Base-by-base conservation (phyloP, 2,329 filamentous ascomycete species). In the Pseudogymnoascus destructans region DNA sequence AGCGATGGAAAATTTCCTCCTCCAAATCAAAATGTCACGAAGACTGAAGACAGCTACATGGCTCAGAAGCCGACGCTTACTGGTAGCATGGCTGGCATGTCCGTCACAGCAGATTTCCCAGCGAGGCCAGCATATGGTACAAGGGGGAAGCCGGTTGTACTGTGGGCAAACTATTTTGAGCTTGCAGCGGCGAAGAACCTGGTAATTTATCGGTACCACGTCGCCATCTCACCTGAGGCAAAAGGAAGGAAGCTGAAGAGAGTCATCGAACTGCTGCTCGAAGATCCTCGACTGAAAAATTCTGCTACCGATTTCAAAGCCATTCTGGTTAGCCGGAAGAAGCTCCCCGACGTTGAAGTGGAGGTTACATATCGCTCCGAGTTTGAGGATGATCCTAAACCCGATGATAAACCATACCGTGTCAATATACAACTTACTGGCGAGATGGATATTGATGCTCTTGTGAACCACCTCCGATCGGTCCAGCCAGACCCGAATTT, bases 151-250 rank as follows among this genome's bases (percentile, higher is more conserved):
- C 58, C 60, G 7, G 60, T 70, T 54, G 46, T 60, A 1, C 63
- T 70, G 0, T 69, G 66, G 56, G 65, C 68, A 30, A 70, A 70
- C 38, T 70, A 68, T 23, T 67, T 68, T 57, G 62, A 66, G 42
- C 40, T 63, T 25, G 33, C 66, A 2, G 59, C 49, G 2, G 61
- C 63, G n/a, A 64, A 61, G 1, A 58, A 63, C 10, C 57, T 69
- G 15, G 57, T 38, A 10, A 55, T 70, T 3, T 64, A 64, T 19
- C 58, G 67, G 32, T 69, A 69, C 60, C 65, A 63, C 23, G 63
- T 70, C 13, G 64, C 64, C 17, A 58, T 69, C 21, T 55, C 30
- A 4, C 66, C 67, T 2, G 62, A 59, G 35, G 57, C 49, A 9
- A 40, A 32, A 15, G 65, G 64, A 5, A 66, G 63, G 38, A 70